Percentiles rank a stretch among this genome's conserved stretches.
phyloP scores from a whole-genome alignment of 1,284 basidiomycete species.

The Boletus chippewaensis region DNA sequence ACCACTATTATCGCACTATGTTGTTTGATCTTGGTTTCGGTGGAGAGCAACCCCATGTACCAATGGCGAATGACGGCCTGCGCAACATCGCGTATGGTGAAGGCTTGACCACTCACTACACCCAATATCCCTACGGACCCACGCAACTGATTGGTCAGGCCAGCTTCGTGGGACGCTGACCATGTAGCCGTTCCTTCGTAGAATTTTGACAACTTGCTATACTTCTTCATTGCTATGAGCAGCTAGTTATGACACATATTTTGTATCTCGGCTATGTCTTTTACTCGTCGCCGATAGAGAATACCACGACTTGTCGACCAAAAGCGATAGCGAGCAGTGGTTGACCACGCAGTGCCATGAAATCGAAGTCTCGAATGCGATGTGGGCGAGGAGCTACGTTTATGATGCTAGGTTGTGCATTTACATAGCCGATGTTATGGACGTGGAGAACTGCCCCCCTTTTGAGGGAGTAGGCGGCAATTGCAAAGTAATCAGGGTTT shows the following conservation, averaged over 20 bases:
- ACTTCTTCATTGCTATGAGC: conserved; percentile 8
- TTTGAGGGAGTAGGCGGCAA: conserved; percentile 51
- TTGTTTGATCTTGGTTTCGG: conserved; percentile 61
- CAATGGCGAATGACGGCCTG: conserved; percentile 19
- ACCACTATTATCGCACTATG: conserved; percentile 65
- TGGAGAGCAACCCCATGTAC: conserved; percentile 35
- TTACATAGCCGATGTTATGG: conserved; percentile 55
- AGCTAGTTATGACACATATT: conserved; percentile 12
- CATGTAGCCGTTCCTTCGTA: conserved; percentile 1
- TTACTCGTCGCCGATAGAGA: conserved; percentile 44
- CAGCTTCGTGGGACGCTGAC: conserved; percentile 23
- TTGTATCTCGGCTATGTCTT: conserved; percentile 18
- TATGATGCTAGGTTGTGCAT: conserved; percentile 56
- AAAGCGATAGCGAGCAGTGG: conserved; percentile 62
- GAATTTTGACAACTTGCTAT: conserved; percentile 5
- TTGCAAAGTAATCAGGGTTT: conserved; percentile 66
- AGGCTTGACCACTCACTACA: conserved; percentile 25
- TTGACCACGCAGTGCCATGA: conserved; percentile 50
- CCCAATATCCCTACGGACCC: conserved; percentile 30
- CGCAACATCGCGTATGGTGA: conserved; percentile 26
- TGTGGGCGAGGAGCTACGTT: conserved; percentile 54
- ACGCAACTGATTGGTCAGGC: conserved; percentile 24
- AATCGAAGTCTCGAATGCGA: conserved; percentile 68
- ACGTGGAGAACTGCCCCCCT: conserved; percentile 64
- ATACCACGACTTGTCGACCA: conserved; percentile 47